phyloP scores from a whole-genome alignment of 2,329 filamentous ascomycete species.

The Fusarium torreyae region DNA sequence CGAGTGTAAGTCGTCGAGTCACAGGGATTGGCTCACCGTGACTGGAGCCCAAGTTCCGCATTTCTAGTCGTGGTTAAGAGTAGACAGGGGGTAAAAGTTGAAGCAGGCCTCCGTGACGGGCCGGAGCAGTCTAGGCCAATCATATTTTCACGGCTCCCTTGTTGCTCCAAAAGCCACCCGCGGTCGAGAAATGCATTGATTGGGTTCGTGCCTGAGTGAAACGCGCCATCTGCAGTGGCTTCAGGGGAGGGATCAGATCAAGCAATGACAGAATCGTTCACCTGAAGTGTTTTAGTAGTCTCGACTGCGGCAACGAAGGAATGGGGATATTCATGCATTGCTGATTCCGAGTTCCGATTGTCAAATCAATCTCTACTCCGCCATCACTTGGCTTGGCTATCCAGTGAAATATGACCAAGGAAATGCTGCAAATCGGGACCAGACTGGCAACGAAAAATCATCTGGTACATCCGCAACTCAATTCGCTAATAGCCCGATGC shows the following conservation, averaged over 20 bases:
- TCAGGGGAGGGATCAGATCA: slow-evolving; percentile 23
- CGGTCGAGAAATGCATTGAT: slow-evolving; percentile 33
- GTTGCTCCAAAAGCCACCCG: slow-evolving; percentile 45
- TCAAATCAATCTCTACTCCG: slow-evolving; percentile 2
- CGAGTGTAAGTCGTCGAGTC: slow-evolving; percentile 32
- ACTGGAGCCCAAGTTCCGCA: slow-evolving; percentile 20
- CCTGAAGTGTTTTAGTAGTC: slow-evolving; percentile 6
- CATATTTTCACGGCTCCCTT: slow-evolving; percentile 11
- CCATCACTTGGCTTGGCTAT: slow-evolving; percentile 4
- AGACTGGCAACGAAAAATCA: background rate
- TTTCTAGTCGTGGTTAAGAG: slow-evolving; percentile 8
- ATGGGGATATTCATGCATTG: slow-evolving; percentile 10
- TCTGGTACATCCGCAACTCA: background rate
- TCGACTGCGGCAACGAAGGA: slow-evolving; percentile 18
- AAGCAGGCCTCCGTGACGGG: slow-evolving; percentile 39
- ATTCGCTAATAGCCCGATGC: background rate
- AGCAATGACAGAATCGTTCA: slow-evolving; percentile 8
- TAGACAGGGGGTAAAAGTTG: slow-evolving; percentile 16
- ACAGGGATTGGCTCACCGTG: slow-evolving; percentile 35
- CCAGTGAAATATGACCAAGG: slow-evolving; percentile 4
- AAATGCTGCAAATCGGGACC: background rate
- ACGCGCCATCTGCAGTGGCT: slow-evolving; percentile 40
- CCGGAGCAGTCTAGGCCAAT: slow-evolving; percentile 35
- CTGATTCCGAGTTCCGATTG: slow-evolving; percentile 7
- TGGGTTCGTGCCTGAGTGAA: slow-evolving; percentile 47